A percentile compares a stretch with the other conserved stretches of the same genome.
These are phyloP conservation scores for Solanum pimpinellifolium DNA, from an alignment of 257 asterid species.

Conservation along the genomic window DNA sequence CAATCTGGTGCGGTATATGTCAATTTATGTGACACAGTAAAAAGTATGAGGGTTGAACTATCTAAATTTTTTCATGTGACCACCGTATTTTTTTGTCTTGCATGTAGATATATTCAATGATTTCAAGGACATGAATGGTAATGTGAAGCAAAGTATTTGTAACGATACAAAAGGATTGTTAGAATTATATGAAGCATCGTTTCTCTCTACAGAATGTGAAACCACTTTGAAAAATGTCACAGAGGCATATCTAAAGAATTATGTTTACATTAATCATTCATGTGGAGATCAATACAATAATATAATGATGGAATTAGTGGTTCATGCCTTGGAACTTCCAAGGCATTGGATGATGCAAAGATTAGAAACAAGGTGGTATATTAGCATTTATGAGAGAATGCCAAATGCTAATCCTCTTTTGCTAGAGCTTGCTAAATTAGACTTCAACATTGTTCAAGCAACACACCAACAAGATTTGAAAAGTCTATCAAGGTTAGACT, in stretches of 20 bases:
- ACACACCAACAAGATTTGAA: slow-evolving; percentile 19
- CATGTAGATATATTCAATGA: slow-evolving; percentile 19
- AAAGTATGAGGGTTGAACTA: no score
- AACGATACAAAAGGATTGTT: slow-evolving; percentile 21
- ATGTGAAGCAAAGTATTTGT: slow-evolving; percentile 3
- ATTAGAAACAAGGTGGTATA: slow-evolving; percentile 21
- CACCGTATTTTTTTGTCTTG: no score
- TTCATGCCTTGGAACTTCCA: slow-evolving; percentile 29
- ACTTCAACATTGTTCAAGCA: slow-evolving; percentile 35
- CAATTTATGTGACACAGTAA: no score
- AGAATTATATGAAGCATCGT: slow-evolving; percentile 39
- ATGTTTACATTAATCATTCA: no score
- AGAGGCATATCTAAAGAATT: no score
- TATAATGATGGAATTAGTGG: background rate
- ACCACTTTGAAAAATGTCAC: no score
- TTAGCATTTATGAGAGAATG: slow-evolving; percentile 11
- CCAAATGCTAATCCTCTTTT: slow-evolving; percentile 3
- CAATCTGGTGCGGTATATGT: no score
- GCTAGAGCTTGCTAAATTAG: slow-evolving; percentile 30
- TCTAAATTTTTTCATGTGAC: no score
- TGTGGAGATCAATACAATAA: no score
- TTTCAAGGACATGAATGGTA: background rate
- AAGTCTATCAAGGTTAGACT: slow-evolving; percentile 7
- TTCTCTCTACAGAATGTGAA: background rate
- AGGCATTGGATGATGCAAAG: slow-evolving; percentile 21